phyloP scores from a whole-genome alignment of 768 basidiomycete genomes.

The Paxillus involutus region DNA sequence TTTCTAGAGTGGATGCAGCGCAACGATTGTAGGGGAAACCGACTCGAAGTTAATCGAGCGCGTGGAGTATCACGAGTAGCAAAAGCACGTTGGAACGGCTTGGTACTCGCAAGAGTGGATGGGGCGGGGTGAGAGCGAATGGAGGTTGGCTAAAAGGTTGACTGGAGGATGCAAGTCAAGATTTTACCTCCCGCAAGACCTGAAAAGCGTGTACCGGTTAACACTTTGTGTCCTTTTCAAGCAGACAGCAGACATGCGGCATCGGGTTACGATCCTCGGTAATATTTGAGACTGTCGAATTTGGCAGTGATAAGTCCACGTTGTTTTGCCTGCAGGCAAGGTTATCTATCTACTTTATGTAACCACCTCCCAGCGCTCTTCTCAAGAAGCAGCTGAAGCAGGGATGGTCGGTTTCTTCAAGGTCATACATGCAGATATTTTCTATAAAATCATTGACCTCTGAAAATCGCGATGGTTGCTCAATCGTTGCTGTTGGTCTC shows the following conservation, averaged over 20 bases:
- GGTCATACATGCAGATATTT: too few relatives aligned
- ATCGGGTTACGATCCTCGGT: slow-evolving; percentile 31
- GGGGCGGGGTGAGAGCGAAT: slow-evolving; percentile 21
- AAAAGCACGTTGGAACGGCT: slow-evolving; percentile 25
- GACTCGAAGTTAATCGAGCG: slow-evolving; percentile 59
- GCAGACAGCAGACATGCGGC: slow-evolving; percentile 32
- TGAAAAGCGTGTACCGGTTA: slow-evolving; percentile 56
- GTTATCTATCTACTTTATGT: slow-evolving; percentile 46
- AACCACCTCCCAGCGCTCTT: slow-evolving; percentile 23
- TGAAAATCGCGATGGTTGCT: neutral
- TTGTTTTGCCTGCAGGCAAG: slow-evolving; percentile 76
- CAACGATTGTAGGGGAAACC: slow-evolving; percentile 35
- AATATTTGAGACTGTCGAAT: slow-evolving; percentile 55
- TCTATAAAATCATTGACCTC: too few relatives aligned
- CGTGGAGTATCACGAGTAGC: slow-evolving; percentile 26
- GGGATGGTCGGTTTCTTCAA: too few relatives aligned
- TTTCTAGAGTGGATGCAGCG: slow-evolving; percentile 24
- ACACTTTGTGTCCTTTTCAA: slow-evolving; percentile 38
- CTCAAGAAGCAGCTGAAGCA: neutral
- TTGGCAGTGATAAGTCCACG: slow-evolving; percentile 51
- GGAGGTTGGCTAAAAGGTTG: slow-evolving; percentile 10
- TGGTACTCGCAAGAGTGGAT: slow-evolving; percentile 27
- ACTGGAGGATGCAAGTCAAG: slow-evolving; percentile 31
- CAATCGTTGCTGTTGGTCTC: neutral
- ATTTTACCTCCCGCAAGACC: slow-evolving; percentile 45